Evolutionary conservation across 345 rosid genomes (phyloP), one percentile per base, ranked within the genome.

Genomic region (Citrus sp.): DNA sequence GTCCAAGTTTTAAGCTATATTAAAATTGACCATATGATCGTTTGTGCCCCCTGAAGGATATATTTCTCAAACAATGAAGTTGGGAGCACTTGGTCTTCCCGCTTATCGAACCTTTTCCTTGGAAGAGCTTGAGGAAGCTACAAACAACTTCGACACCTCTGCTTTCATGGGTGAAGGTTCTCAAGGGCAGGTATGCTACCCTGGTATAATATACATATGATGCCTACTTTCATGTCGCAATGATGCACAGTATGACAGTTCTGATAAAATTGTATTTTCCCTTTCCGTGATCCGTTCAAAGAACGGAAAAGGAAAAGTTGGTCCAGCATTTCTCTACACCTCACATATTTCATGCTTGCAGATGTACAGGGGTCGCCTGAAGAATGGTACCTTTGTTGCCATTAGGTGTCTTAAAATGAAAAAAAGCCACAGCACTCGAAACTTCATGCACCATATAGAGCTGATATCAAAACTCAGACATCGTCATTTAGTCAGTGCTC

Each of bases 91-190:
- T 1, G 97, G 98, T 73, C 90, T 96, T 83, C 93, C 98, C 27
- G 86, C 98, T 74, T 96, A 92, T 74, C 87, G 95, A 25, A 88
- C 91, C 28, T 96, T 94, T 87, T 91, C 98, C 49, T 28, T 96
- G 74, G 97, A 92, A 83, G 99, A 96, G 86, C 82, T 94, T 7
- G 98, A 89, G 84, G 87, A 85, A 83, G 98, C 98, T 9, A 94
- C 99, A 58, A 87, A 85, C 75, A 91, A 92, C 86, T 96, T 92
- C n/a, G 89, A 92, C 74, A 84, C 95, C 51, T 87, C 94, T 76
- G 88, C 94, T 85, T 96, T 94, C 80, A 96, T 96, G 87, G 98
- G 98, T 65, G 94, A 94, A 90, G 95, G 94, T 30, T 96, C 97
- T 86, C 90, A 87, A 72, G 99, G 99, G 34, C 97, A 91, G 95